Evolutionary conservation across 768 basidiomycete genomes (phyloP), one percentile per base, ranked within the genome.

Genomic region (Sistotremastrum niveocremeum): DNA sequence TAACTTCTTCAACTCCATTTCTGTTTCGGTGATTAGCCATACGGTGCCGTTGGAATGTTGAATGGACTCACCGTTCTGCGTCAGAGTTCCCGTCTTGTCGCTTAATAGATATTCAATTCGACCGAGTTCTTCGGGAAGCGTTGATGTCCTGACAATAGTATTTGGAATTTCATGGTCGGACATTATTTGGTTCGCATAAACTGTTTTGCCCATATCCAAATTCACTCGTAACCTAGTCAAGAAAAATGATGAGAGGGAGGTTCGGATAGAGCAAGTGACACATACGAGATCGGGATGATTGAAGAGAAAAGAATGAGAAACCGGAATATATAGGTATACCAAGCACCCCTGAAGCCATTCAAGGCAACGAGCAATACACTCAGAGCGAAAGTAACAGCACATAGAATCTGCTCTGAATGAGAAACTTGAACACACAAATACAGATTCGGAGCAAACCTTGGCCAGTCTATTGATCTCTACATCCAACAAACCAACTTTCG

Each of bases 1-100:
- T 31, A 99, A 68, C 60, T 95, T 99, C 70, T 84, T 91, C 84
- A 98, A 86, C 63, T 98, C 94, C 95, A 99, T 99, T 60, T 97
- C 94, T 97, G 61, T 4, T 11, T 28, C 28, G 47, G 5, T 8
- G 6, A 28, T 31, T 20, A 38, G 4, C 5, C 3, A 30, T 51
- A 29, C 42, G 28, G 38, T 8, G 4, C 5, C 20, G 20, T 20
- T 20, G 20, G 20, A 20, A 20, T 20, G 20, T 20, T 20, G 20
- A 20, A 42, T 34, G 8, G 10, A 57, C 74, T 30, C 49, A 90
- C 93, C 94, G 59, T 99, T 99, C 61, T 97, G 87, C 0, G 95
- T 99, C 51, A 98, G 63, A 6, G 95, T 99, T 0, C 95, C 95
- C 4, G 95, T 99, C 68, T 99, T 99, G 60, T 99, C 95, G 52